Evolutionary conservation across 805 yeast species (phyloP).

Genomic region (Candida parachauliodes): DNA sequence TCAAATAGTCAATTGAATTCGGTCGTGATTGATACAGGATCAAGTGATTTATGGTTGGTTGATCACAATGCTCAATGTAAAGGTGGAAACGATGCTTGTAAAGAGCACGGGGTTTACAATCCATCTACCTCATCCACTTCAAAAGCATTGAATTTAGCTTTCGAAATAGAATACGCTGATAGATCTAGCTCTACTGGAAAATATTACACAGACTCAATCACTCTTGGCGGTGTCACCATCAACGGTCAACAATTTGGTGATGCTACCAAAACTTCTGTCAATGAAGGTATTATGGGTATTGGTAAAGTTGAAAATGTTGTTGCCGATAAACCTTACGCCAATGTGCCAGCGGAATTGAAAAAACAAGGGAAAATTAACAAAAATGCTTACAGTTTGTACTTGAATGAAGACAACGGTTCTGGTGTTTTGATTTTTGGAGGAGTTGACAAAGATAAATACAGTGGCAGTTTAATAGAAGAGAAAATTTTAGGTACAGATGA

Average conservation of each 20-base stretch:
- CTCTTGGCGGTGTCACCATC: constrained; percentile 12
- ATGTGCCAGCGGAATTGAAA: constrained; percentile 32
- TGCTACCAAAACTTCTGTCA: constrained; percentile 45
- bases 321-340: constrained; percentile 21
- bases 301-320: constrained; percentile 72
- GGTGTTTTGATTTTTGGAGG: constrained; percentile 34
- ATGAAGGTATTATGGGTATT: constrained; percentile 70
- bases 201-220: constrained; percentile 14
- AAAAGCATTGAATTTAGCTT: constrained; percentile 6
- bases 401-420: constrained; percentile 17
- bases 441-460: constrained; percentile 26
- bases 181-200: constrained; percentile 12
- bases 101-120: constrained; percentile 14
- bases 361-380: constrained; percentile 30
- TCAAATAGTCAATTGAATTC: constrained; percentile 15
- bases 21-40: constrained; percentile 24
- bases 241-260: constrained; percentile 14
- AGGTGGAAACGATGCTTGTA: constrained; percentile 10
- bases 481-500: neutral
- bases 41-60: constrained; percentile 25
- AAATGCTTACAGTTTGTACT: constrained; percentile 35
- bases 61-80: constrained; percentile 20
- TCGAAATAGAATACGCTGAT: constrained; percentile 12
- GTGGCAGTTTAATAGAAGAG: constrained; percentile 16
- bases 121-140: constrained; percentile 7